Conservation (phyloP, 805 yeast genomes). For the Diddensiella transvaalensis region DNA sequence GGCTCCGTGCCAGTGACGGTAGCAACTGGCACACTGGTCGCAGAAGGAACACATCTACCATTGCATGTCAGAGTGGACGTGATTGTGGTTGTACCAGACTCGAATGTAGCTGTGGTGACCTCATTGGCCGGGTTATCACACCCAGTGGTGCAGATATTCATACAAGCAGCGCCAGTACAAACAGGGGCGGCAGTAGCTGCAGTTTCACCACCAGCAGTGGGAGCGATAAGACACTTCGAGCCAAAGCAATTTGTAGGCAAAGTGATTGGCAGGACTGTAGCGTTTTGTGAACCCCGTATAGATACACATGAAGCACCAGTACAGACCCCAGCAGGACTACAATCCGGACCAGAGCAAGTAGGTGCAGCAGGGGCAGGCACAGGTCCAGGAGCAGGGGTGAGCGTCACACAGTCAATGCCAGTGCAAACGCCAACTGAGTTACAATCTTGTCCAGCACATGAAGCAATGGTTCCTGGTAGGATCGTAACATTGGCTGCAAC, state of each 20-base stretch:
- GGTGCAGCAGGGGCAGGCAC: conserved; percentile 3
- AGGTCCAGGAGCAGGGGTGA: conserved; percentile 2
- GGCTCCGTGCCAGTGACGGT: conserved; percentile 4
- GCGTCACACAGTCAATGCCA: neutral
- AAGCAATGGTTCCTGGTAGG: too few relatives aligned
- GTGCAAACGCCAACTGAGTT: neutral
- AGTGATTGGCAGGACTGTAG: neutral
- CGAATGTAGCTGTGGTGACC: neutral
- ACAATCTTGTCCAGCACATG: too few relatives aligned
- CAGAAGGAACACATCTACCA: neutral
- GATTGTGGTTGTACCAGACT: neutral
- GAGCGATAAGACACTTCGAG: neutral
- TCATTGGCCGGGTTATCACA: neutral
- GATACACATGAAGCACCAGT: neutral
- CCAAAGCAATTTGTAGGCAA: neutral
- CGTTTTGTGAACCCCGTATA: neutral
- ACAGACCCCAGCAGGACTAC: neutral
- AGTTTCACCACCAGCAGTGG: too few relatives aligned
- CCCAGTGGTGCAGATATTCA: neutral
- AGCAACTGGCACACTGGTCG: neutral
- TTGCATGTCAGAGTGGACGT: neutral
- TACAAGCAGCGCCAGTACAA: neutral
- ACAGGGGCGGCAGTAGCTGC: neutral
- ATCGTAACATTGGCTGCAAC: neutral
- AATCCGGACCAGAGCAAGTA: neutral